Evolutionary conservation across 2,329 filamentous ascomycete genomes (phyloP).

Genomic region (Penicillium sp.): DNA sequence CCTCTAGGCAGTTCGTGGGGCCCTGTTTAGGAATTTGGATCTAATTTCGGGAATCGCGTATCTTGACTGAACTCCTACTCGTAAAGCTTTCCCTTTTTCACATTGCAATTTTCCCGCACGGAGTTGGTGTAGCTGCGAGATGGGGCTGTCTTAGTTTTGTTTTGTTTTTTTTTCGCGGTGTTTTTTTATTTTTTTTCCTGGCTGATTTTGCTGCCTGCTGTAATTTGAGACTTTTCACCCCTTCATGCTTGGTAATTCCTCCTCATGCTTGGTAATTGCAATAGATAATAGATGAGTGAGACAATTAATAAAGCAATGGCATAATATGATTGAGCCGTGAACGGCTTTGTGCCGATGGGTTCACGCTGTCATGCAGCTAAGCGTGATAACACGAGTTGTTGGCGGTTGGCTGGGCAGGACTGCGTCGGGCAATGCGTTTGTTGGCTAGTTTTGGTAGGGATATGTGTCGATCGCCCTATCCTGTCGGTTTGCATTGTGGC

Average conservation of each 20-base stretch:
- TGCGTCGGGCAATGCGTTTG: conserved; percentile 5
- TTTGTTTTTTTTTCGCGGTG: not conserved
- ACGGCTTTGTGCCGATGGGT: not conserved
- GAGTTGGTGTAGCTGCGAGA: not conserved
- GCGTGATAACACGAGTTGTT: not conserved
- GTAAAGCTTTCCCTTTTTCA: too few species aligned
- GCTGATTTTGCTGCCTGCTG: not conserved
- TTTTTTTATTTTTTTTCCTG: not conserved
- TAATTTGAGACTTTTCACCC: not conserved
- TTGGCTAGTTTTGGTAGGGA: not conserved
- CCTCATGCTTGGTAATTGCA: not conserved
- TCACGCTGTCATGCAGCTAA: not conserved
- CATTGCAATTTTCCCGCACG: too few species aligned
- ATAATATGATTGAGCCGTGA: conserved; percentile 2
- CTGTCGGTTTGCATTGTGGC: not conserved
- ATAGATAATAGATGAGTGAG: not conserved
- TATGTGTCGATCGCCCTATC: not conserved
- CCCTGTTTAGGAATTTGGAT: too few species aligned
- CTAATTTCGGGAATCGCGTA: too few species aligned
- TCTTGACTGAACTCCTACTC: too few species aligned
- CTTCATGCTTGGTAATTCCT: not conserved
- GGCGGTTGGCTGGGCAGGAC: conserved; percentile 2
- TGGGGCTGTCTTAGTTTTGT: not conserved
- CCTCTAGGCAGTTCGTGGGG: too few species aligned
- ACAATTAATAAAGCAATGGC: not conserved